These are phyloP conservation scores for Arabis hirsuta DNA, from an alignment of 345 rosid genomes.

Conservation along the genomic window DNA sequence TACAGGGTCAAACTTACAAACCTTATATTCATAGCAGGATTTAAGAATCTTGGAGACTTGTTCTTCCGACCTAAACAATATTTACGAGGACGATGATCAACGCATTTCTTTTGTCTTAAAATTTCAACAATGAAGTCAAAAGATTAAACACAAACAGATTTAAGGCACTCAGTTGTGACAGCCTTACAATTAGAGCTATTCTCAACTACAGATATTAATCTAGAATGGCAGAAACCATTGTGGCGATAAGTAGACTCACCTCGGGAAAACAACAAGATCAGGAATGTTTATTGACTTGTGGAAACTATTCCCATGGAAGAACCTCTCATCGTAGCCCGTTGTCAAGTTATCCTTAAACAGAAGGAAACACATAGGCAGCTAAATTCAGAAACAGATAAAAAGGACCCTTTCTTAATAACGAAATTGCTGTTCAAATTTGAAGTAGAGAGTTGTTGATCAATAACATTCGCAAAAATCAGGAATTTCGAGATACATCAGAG, in stretches of 20 bases:
- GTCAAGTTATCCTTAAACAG: conserved; percentile 69
- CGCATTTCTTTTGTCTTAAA: neutral
- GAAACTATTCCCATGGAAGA: conserved; percentile 87
- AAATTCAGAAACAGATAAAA: neutral
- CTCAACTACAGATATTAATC: neutral
- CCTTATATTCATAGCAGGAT: conserved; percentile 80
- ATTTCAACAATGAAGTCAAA: neutral
- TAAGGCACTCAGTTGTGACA: neutral
- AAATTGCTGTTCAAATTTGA: neutral
- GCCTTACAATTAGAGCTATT: neutral
- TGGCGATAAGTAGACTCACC: conserved; percentile 48
- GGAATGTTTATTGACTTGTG: conserved; percentile 90
- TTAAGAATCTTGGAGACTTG: conserved; percentile 85
- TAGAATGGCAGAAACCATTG: neutral
- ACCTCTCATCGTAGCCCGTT: conserved; percentile 83
- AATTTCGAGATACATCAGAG: too few relatives aligned
- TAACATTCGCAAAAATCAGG: neutral
- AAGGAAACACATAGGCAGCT: neutral
- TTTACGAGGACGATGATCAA: neutral
- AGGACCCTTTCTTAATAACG: neutral
- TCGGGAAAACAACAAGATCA: conserved; percentile 84
- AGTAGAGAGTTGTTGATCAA: too few relatives aligned
- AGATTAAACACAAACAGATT: neutral
- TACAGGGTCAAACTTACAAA: conserved; percentile 36
- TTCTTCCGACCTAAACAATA: conserved; percentile 68